Evolutionary conservation across 1,284 basidiomycete genomes (phyloP), one percentile per base, ranked within the genome.

Genomic region (Naganishia cerealis): DNA sequence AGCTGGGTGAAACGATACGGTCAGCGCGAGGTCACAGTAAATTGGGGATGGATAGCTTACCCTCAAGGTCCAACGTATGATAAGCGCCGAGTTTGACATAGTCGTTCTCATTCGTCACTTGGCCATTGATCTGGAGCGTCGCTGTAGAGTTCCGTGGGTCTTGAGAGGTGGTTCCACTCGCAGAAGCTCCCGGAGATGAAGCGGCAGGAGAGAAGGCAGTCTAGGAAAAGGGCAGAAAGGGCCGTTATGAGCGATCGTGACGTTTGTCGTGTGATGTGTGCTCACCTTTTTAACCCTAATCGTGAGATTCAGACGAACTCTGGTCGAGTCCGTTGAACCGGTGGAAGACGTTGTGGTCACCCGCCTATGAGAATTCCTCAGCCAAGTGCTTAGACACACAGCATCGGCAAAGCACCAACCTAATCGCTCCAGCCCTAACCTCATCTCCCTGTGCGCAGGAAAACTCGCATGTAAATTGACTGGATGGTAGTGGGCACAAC

Each of bases 31-130:
- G 36, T 21, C 38, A 12, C 36, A 29, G 21, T 6, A 6, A 15
- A 26, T 1, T 7, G 10, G 9, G 46, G 0, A 16, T 9, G 6
- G 33, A n/a, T 3, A 38, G 59, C 69, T 59, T 62, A 77, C 80
- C 77, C 78, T 99, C 96, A 53, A 99, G 84, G 76, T 98, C 95
- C 38, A 99, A 84, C 0, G 96, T 99, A 77, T 99, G 96, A 79
- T 87, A 95, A 21, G 95, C 93, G 4, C 95, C 94, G 77, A 98
- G 85, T 78, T 91, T 92, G 67, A 98, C 96, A 78, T 94, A 88
- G 40, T 85, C 85, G 75, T 97, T 98, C 82, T 98, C 95, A 61
- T 86, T 85, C n/a, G 87, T 87, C 21, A 99, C 93, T 70, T 87
- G 86, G 3, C 96, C 96, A 12, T 92, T 86, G 66, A 99, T 88